A percentile compares a stretch with the other conserved stretches of the same genome.
Evolutionary conservation across 129 eudicot genomes (phyloP).

Genomic region (Flaveria bidentis): DNA sequence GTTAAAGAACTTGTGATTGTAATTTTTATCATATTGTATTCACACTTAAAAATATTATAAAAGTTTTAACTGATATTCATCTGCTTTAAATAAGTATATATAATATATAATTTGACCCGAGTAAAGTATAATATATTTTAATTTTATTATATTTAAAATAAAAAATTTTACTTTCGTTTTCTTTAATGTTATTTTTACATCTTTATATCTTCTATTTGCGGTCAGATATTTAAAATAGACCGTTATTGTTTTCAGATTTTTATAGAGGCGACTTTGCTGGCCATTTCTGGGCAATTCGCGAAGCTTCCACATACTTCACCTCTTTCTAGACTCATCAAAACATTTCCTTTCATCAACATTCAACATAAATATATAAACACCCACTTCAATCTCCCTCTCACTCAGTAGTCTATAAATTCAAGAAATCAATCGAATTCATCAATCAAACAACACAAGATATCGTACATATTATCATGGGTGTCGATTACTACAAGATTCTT

Average conservation of each 20-base stretch:
- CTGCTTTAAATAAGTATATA: too few species aligned
- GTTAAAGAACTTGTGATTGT: too few species aligned
- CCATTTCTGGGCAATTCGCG: background rate
- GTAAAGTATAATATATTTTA: too few species aligned
- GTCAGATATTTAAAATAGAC: background rate
- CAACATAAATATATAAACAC: background rate
- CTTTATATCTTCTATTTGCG: too few species aligned
- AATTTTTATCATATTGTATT: too few species aligned
- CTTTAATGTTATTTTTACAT: too few species aligned
- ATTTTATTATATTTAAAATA: too few species aligned
- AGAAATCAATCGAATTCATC: background rate
- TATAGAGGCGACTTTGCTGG: background rate
- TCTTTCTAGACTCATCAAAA: background rate
- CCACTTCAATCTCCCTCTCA: background rate
- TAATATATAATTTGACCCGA: too few species aligned
- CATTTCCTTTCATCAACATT: background rate
- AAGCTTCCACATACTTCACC: background rate
- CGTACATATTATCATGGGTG: slow-evolving; percentile 42
- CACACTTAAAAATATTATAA: too few species aligned
- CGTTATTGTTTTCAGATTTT: too few species aligned
- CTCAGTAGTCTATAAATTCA: background rate
- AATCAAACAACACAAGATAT: background rate
- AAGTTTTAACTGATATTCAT: too few species aligned
- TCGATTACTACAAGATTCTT: slow-evolving; percentile 57
- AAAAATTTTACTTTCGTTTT: too few species aligned